Percentiles rank a stretch among this genome's conserved stretches.
phyloP scores from a whole-genome alignment of 2,329 filamentous ascomycete genomes.

The Arthrobotrys entomopaga region DNA sequence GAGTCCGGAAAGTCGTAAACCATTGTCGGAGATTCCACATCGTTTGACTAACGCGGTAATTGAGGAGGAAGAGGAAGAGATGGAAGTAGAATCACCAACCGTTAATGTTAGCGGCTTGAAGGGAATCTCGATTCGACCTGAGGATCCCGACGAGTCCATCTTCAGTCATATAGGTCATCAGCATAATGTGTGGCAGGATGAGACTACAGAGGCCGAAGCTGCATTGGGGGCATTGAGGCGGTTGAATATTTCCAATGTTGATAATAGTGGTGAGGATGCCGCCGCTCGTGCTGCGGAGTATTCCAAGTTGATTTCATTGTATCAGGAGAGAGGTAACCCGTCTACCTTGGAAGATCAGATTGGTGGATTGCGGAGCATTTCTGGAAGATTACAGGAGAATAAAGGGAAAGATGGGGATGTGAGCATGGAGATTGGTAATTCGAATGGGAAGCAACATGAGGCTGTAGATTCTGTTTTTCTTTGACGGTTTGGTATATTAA shows the following conservation, averaged over 20 bases:
- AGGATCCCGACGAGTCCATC: constrained; percentile 29
- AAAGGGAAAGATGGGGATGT: constrained; percentile 23
- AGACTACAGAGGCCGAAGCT: constrained; percentile 8
- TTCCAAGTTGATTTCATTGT: constrained; percentile 10
- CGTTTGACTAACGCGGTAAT: constrained; percentile 22
- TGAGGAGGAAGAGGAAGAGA: constrained; percentile 31
- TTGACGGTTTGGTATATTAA: not conserved
- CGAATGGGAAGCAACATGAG: constrained; percentile 10
- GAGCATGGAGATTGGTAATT: constrained; percentile 2
- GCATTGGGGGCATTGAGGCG: constrained; percentile 27
- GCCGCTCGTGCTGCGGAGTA: constrained; percentile 5
- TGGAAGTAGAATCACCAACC: constrained; percentile 12
- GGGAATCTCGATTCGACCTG: constrained; percentile 11
- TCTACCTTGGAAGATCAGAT: constrained; percentile 14
- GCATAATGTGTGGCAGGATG: constrained; percentile 48
- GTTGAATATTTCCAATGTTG: constrained; percentile 40
- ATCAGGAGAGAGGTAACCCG: constrained; percentile 3
- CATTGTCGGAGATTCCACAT: constrained; percentile 38
- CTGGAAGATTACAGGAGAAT: constrained; percentile 42
- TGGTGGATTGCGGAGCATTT: constrained; percentile 3
- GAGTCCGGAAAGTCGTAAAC: constrained; percentile 31
- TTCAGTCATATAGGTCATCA: constrained; percentile 46
- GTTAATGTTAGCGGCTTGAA: constrained; percentile 21
- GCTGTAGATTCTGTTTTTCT: constrained; percentile 46
- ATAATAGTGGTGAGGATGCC: constrained; percentile 14